phyloP scores from a whole-genome alignment of 2,329 filamentous ascomycete species.

The Ilyonectria mors-panacis region DNA sequence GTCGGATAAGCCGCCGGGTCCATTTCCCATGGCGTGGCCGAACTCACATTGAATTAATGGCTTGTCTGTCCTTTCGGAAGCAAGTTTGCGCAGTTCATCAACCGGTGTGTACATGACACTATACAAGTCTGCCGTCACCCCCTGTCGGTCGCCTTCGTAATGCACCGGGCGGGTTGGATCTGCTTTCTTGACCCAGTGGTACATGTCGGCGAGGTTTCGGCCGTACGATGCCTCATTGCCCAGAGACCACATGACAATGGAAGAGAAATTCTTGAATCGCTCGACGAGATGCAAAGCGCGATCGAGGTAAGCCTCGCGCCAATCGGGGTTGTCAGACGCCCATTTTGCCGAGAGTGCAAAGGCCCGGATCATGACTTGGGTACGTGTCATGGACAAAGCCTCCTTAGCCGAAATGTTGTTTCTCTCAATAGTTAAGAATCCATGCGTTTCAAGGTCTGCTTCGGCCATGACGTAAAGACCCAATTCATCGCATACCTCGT shows the following conservation, averaged over 20 bases:
- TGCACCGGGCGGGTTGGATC: conserved; percentile 73
- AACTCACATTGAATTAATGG: conserved; percentile 72
- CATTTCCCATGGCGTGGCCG: conserved; percentile 79
- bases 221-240: conserved; percentile 83
- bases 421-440: conserved; percentile 55
- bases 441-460: conserved; percentile 68
- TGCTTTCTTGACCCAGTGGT: conserved; percentile 70
- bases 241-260: conserved; percentile 79
- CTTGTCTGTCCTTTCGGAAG: conserved; percentile 52
- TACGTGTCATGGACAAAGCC: not conserved
- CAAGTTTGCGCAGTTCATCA: conserved; percentile 45
- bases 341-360: conserved; percentile 44
- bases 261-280: conserved; percentile 73
- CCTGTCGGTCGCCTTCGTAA: conserved; percentile 74
- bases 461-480: conserved; percentile 75
- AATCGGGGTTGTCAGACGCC: conserved; percentile 71
- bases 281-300: conserved; percentile 75
- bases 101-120: conserved; percentile 76
- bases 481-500: conserved; percentile 73
- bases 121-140: conserved; percentile 73
- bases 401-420: not conserved
- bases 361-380: not conserved
- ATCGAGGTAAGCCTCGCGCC: conserved; percentile 77
- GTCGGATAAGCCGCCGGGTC: conserved; percentile 76
- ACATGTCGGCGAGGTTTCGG: conserved; percentile 77